Percentiles rank a stretch among this genome's conserved stretches.
These are phyloP conservation scores for Sugiyamaella pinicola DNA, from an alignment of 1,139 yeast genomes.

Conservation along the genomic window DNA sequence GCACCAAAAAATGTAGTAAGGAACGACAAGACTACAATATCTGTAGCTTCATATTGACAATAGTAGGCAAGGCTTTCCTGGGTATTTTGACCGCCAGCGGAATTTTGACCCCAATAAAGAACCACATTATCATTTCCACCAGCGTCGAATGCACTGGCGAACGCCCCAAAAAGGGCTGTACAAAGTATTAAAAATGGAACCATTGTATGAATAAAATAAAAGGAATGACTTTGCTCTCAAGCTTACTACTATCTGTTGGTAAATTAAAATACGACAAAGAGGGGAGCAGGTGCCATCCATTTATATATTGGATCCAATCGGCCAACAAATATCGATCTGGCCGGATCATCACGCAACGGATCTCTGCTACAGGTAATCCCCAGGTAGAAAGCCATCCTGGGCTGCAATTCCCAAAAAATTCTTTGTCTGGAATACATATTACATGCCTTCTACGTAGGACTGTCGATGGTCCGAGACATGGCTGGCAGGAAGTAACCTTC, in stretches of 20 bases:
- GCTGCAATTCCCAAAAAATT: not conserved
- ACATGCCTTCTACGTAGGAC: not conserved
- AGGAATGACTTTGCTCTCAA: slow-evolving; percentile 6
- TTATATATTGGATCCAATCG: not conserved
- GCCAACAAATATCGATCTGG: not conserved
- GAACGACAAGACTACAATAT: slow-evolving; percentile 73
- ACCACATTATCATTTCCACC: slow-evolving; percentile 58
- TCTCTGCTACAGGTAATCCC: no score
- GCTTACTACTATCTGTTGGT: not conserved
- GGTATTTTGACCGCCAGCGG: slow-evolving; percentile 61
- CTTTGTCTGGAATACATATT: slow-evolving; percentile 4
- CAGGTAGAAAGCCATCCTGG: not conserved
- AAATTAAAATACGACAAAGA: not conserved
- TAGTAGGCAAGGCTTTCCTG: slow-evolving; percentile 67
- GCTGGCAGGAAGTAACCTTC: slow-evolving; percentile 7
- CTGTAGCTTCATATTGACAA: slow-evolving; percentile 69
- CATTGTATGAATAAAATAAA: slow-evolving; percentile 4
- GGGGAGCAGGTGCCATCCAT: not conserved
- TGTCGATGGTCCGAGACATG: slow-evolving; percentile 1
- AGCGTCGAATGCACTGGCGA: slow-evolving; percentile 29
- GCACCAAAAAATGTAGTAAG: slow-evolving; percentile 59
- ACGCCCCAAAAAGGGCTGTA: slow-evolving; percentile 7
- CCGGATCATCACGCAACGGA: not conserved
- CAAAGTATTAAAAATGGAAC: slow-evolving; percentile 9
- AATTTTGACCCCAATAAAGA: slow-evolving; percentile 91